Base-by-base conservation (phyloP, 1,284 basidiomycete species). In the Xanthoconium separans region DNA sequence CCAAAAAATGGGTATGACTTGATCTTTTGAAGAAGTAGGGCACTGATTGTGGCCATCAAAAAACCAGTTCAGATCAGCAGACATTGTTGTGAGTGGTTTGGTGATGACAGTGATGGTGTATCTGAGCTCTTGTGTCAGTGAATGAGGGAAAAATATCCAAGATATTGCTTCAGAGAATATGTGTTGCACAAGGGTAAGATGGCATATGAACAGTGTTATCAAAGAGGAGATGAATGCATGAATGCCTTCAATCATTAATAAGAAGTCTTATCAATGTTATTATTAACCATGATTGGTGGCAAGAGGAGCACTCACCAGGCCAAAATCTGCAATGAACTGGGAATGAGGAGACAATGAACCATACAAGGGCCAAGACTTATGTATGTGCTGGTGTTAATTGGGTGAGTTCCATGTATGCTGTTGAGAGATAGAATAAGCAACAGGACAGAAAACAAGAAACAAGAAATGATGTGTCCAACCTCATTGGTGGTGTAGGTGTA, bases 181-280 rank as follows among this genome's bases (percentile, higher is more conserved):
- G 39, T 24, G 31, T 16, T 18, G 36, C 41, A n/a, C 22, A 22
- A 22, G 22, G 22, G 22, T 2, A 22, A 22, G 22, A 22, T 22
- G 22, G 22, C 22, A 22, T 62, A 88, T 87, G 18, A 90, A 75
- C 39, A 90, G 75, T 2, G 87, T 90, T 44, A 90, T 87, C 29
- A 82, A 81, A 24, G 87, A 87, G 5, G 87, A 89, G 20, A 87
- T 76, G 63, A 89, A 83, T 61, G 84, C 84, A 11, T 87, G 87
- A 27, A 90, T 78, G 12, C 77, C 85, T 15, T 81, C 83, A 44
- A 84, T 62, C 80, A 88, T 84, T 49, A 84, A 69, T 11, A 90
- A 73, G 57, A 88, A 80, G 66, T 90, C 87, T 80, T 58, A 30
- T 43, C 46, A 22, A 10, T 6, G 44, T 30, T 43, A 29, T 48